Percentiles rank a stretch among this genome's conserved stretches.
Evolutionary conservation across 2,329 filamentous ascomycete genomes (phyloP).

Genomic region (Fusarium incarnatum): DNA sequence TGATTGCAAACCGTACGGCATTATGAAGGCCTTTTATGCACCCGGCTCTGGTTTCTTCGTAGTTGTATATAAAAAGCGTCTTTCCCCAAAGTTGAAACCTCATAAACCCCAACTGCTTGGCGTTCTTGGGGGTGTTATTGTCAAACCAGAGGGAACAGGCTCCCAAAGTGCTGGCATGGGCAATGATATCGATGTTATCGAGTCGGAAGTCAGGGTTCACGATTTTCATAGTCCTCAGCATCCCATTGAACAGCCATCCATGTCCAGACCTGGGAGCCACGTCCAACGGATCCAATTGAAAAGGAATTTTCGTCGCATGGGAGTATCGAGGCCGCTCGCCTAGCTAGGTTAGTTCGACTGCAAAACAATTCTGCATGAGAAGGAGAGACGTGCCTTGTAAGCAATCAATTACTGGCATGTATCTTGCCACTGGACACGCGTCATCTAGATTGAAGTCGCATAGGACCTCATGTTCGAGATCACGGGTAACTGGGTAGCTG

Average conservation of each 20-base stretch:
- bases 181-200: neutral
- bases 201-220: neutral
- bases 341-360: neutral
- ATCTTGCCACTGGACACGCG: neutral
- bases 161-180: neutral
- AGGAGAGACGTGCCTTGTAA: neutral
- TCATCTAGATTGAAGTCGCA: neutral
- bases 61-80: neutral
- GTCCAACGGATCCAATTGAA: neutral
- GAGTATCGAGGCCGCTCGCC: neutral
- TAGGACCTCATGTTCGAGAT: neutral
- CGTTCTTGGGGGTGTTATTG: neutral
- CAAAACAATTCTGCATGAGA: neutral
- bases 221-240: neutral
- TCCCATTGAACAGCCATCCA: no score
- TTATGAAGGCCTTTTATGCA: neutral
- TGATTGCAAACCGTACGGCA: neutral
- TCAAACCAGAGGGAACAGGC: rapidly evolving
- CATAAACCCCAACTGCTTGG: neutral
- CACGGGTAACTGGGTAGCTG: neutral
- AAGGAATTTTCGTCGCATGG: neutral
- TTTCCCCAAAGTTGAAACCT: neutral
- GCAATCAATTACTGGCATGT: neutral
- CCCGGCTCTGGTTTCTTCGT: rapidly evolving
- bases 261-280: neutral